These are phyloP conservation scores for Paraphoma chrysanthemicola DNA, from an alignment of 2,329 filamentous ascomycete genomes.

Conservation along the genomic window DNA sequence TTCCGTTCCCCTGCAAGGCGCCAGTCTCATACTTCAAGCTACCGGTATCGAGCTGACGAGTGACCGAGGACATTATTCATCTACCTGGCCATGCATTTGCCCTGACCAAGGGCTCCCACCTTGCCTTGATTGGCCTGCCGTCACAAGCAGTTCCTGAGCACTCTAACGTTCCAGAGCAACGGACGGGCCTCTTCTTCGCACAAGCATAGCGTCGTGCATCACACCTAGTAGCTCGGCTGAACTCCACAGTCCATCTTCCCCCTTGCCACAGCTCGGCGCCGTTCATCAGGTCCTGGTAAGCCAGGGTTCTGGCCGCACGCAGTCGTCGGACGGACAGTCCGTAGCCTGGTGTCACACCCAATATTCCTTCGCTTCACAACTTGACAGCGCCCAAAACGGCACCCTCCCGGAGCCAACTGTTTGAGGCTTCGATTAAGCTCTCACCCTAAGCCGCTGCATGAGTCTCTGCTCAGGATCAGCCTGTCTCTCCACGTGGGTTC, in stretches of 20 bases:
- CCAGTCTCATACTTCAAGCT: constrained; percentile 46
- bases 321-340: constrained; percentile 37
- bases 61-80: constrained; percentile 37
- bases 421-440: constrained; percentile 47
- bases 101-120: constrained; percentile 20
- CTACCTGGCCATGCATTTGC: constrained; percentile 32
- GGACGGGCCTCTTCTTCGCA: constrained; percentile 35
- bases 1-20: constrained; percentile 44
- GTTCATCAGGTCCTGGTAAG: constrained; percentile 35
- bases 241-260: constrained; percentile 30
- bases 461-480: constrained; percentile 42
- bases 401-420: constrained; percentile 48
- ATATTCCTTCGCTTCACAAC: constrained; percentile 43
- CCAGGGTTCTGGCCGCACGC: constrained; percentile 36
- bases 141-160: constrained; percentile 21
- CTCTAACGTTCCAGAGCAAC: constrained; percentile 34
- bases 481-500: constrained; percentile 44
- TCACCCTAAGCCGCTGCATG: constrained; percentile 43
- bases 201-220: constrained; percentile 37
- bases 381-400: constrained; percentile 50
- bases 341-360: constrained; percentile 42
- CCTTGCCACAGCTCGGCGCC: constrained; percentile 34
- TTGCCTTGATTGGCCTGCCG: constrained; percentile 28
- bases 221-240: constrained; percentile 37
- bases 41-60: constrained; percentile 35